A percentile compares a stretch with the other conserved stretches of the same genome.
phyloP scores from a whole-genome alignment of 2,329 filamentous ascomycete species.

The Ascochyta clinopodiicola region DNA sequence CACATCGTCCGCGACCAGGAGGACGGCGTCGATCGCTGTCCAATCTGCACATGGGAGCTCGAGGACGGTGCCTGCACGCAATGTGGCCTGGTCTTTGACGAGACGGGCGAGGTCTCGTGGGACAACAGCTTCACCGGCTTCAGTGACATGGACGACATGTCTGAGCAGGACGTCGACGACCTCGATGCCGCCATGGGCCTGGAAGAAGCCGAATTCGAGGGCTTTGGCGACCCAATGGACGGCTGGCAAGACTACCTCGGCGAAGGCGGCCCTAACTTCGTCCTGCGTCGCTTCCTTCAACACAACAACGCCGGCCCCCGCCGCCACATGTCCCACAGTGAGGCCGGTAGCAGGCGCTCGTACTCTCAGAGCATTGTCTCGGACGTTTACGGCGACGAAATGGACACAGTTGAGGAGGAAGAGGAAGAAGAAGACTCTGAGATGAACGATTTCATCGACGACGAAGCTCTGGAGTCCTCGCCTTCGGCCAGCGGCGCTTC shows the following conservation, averaged over 20 bases:
- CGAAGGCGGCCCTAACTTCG: conserved; percentile 37
- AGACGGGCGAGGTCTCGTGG: conserved; percentile 52
- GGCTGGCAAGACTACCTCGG: conserved; percentile 42
- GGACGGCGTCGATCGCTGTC: conserved; percentile 69
- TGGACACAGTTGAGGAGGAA: conserved; percentile 52
- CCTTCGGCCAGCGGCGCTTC: conserved; percentile 34
- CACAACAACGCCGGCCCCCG: conserved; percentile 36
- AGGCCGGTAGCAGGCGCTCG: conserved; percentile 49
- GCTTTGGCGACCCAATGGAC: conserved; percentile 39
- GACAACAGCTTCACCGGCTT: conserved; percentile 51
- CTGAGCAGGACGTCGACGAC: conserved; percentile 50
- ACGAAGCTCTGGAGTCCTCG: conserved; percentile 34
- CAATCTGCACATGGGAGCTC: conserved; percentile 67
- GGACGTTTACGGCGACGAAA: conserved; percentile 50
- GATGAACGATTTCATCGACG: conserved; percentile 53
- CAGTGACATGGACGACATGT: conserved; percentile 55
- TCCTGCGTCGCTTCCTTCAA: conserved; percentile 43
- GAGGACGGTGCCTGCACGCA: conserved; percentile 64
- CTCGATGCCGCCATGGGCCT: conserved; percentile 49
- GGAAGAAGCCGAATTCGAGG: conserved; percentile 47
- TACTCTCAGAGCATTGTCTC: conserved; percentile 51
- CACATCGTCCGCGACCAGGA: conserved; percentile 60
- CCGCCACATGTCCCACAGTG: conserved; percentile 50
- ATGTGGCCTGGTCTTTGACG: conserved; percentile 61
- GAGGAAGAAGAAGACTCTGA: conserved; percentile 51